Conservation (phyloP, 345 rosid species). For the Murraya koenigii region DNA sequence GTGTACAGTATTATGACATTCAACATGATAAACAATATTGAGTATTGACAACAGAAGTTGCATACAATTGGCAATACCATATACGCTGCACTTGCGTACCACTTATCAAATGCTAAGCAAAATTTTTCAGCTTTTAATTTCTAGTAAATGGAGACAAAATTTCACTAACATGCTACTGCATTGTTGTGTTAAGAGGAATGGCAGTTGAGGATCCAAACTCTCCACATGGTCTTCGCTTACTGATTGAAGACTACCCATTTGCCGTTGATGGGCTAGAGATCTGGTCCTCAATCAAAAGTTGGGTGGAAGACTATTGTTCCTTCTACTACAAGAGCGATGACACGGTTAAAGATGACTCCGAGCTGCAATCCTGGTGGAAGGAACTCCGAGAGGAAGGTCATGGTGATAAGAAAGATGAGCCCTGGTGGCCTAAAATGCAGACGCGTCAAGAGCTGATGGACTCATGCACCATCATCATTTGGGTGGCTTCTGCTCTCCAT, state of each 20-base stretch:
- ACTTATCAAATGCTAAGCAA: not conserved
- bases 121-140: not conserved
- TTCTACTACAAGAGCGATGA: constrained; percentile 52
- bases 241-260: constrained; percentile 65
- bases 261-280: constrained; percentile 76
- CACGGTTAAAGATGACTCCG: constrained; percentile 39
- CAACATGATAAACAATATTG: no score
- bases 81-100: not conserved
- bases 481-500: constrained; percentile 75
- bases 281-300: constrained; percentile 62
- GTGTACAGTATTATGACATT: no score
- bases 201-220: constrained; percentile 60
- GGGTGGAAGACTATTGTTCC: constrained; percentile 58
- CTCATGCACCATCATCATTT: constrained; percentile 60
- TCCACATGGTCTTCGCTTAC: constrained; percentile 50
- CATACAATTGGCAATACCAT: no score
- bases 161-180: no score
- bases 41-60: no score
- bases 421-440: constrained; percentile 76
- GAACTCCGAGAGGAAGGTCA: constrained; percentile 67
- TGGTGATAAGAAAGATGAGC: constrained; percentile 62
- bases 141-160: no score
- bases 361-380: constrained; percentile 77
- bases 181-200: constrained; percentile 47
- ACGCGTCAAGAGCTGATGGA: constrained; percentile 43